Base-by-base conservation (phyloP, 257 asterid genomes). In the Scutellaria galericulata region DNA sequence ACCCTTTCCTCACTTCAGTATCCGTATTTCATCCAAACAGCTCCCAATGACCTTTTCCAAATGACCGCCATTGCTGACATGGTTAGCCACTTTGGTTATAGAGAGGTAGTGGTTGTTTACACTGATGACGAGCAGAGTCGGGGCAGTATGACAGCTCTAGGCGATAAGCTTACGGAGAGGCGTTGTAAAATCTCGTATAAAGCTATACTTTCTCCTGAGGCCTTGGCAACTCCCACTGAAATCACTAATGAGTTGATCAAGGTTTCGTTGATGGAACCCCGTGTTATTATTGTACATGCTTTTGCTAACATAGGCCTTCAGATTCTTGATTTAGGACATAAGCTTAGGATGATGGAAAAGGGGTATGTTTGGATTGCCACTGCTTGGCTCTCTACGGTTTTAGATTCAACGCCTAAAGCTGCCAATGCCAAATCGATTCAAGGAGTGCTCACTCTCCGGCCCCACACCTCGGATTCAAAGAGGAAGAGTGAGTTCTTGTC, bases 321-420 rank as follows among this genome's bases (percentile, higher is more conserved):
- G 66, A 77, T 90, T 12, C 86, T 93, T 48, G 76, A 81, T 5
- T 15, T 80, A 77, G 98, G 96, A n/a, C 74, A 64, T 48, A 74
- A 84, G 40, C 96, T 86, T 58, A 83, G 81, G 11, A 93, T 93
- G 95, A 83, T 88, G 90, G 84, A 54, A n/a, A 79, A 59, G 61
- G 98, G 88, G 13, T 90, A 88, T 61, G 97, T 90, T 39, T 93
- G 97, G 98, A 83, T 93, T 64, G 90, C 95, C 46, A 86, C 96
- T 11, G 20, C 85, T 75, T 93, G 97, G 98, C 82, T 93, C 58
- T 88, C 98, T 9, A 82, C 91, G 14, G 86, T 80, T 6, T 65
- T 93, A 45, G 98, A 93, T 74, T 84, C 96, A 24, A 57, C 57
- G 5, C 48, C 86, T 52, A 68, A 52, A 9, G 66, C 80, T 39